A percentile compares a stretch with the other conserved stretches of the same genome.
These are phyloP conservation scores for Monosporascus sp. DNA, from an alignment of 2,329 filamentous ascomycete genomes.

Conservation along the genomic window DNA sequence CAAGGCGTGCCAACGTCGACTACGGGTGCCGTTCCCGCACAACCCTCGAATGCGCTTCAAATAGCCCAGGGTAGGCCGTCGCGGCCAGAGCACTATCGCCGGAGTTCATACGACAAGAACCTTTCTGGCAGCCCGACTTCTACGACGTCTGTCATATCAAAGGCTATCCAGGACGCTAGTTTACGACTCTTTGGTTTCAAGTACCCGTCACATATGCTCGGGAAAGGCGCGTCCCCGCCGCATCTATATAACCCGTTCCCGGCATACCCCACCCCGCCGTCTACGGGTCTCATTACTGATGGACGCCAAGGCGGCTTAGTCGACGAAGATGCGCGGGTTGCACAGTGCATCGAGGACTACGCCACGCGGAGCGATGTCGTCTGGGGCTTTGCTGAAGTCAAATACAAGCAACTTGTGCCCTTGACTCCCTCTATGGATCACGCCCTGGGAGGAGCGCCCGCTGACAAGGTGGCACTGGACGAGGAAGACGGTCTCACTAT, in stretches of 20 bases:
- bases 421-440: conserved; percentile 73
- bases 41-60: conserved; percentile 67
- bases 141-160: conserved; percentile 86
- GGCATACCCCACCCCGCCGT: conserved; percentile 65
- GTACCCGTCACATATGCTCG: conserved; percentile 55
- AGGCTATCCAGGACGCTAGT: conserved; percentile 91
- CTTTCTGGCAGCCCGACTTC: conserved; percentile 66
- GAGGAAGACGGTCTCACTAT: conserved; percentile 76
- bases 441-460: conserved; percentile 57
- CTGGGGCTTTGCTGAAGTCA: conserved; percentile 96
- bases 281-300: conserved; percentile 61
- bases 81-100: conserved; percentile 64
- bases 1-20: conserved; percentile 65
- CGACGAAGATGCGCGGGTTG: conserved; percentile 75
- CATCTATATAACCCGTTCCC: conserved; percentile 77
- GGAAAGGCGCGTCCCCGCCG: conserved; percentile 66
- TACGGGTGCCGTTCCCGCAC: conserved; percentile 63
- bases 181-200: conserved; percentile 66
- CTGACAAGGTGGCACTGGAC: conserved; percentile 48
- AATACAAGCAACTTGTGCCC: conserved; percentile 95
- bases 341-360: conserved; percentile 82
- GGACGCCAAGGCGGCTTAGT: conserved; percentile 53
- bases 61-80: conserved; percentile 61
- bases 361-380: conserved; percentile 93
- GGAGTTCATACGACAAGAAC: conserved; percentile 71